Conservation (phyloP, 768 basidiomycete genomes). For the Russula compacta region DNA sequence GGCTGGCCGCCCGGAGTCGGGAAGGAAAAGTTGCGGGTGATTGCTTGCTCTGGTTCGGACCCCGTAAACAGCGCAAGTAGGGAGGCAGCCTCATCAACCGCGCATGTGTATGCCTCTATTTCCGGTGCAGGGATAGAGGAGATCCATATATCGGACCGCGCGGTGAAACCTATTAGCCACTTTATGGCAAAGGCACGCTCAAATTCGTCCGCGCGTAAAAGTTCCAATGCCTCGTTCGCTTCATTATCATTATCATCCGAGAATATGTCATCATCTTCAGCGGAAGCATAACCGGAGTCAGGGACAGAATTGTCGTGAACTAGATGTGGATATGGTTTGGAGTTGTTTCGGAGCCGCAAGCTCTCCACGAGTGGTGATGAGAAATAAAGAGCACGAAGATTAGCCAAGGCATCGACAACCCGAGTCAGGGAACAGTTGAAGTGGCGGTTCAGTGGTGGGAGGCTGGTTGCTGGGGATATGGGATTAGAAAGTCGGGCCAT, state of each 20-base stretch:
- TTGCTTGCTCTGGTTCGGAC: slow-evolving; percentile 31
- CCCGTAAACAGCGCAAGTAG: slow-evolving; percentile 47
- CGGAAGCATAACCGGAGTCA: slow-evolving; percentile 75
- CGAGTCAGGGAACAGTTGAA: slow-evolving; percentile 28
- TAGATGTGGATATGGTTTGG: slow-evolving; percentile 14
- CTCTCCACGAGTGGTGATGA: slow-evolving; percentile 26
- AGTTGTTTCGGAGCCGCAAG: slow-evolving; percentile 17
- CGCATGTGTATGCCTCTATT: slow-evolving; percentile 30
- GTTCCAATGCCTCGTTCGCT: slow-evolving; percentile 30
- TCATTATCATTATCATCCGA: slow-evolving; percentile 8
- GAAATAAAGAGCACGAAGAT: slow-evolving; percentile 46
- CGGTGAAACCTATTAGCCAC: slow-evolving; percentile 67
- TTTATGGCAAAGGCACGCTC: slow-evolving; percentile 60
- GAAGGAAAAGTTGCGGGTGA: slow-evolving; percentile 51
- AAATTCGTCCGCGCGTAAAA: slow-evolving; percentile 51
- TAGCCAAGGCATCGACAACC: slow-evolving; percentile 34
- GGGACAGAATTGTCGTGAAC: slow-evolving; percentile 40
- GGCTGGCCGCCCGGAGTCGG: slow-evolving; percentile 10
- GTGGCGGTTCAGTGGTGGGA: slow-evolving; percentile 49
- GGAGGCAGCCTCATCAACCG: slow-evolving; percentile 50
- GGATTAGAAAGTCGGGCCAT: slow-evolving; percentile 11
- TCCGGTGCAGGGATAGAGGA: slow-evolving; percentile 26
- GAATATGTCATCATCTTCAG: slow-evolving; percentile 25
- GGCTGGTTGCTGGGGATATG: slow-evolving; percentile 38
- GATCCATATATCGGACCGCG: slow-evolving; percentile 48